Evolutionary conservation across 2,329 filamentous ascomycete species (phyloP).

Genomic region (Trichoderma atroviride): DNA sequence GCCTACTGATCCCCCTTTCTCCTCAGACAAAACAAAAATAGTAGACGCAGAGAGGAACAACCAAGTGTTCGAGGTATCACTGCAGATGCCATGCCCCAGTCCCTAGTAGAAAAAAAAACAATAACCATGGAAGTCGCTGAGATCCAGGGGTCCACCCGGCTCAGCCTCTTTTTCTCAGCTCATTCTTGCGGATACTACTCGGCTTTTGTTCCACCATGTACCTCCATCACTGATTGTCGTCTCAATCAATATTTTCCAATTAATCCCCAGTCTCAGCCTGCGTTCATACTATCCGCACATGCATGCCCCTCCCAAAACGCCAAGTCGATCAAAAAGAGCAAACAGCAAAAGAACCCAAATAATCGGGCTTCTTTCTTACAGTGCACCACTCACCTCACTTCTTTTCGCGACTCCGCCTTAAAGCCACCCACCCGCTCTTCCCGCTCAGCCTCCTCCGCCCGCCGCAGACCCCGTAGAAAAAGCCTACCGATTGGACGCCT

Average conservation of each 20-base stretch:
- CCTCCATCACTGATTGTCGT: background rate
- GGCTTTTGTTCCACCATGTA: background rate
- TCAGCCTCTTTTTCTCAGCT: constrained; percentile 17
- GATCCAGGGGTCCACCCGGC: background rate
- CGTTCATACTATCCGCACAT: background rate
- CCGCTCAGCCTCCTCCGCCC: constrained; percentile 22
- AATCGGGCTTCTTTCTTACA: background rate
- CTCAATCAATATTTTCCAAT: background rate
- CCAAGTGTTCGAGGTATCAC: background rate
- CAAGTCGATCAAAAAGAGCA: background rate
- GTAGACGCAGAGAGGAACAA: background rate
- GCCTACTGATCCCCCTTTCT: background rate
- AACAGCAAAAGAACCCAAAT: background rate
- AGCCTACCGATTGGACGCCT: constrained; percentile 5
- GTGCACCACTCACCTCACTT: background rate
- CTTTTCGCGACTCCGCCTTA: constrained; percentile 1
- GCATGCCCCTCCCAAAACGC: background rate
- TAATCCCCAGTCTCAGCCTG: background rate
- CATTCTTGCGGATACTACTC: background rate
- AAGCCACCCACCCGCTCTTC: background rate
- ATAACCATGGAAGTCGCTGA: background rate
- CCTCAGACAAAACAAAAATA: background rate
- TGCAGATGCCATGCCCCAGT: background rate
- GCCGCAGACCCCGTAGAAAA: background rate
- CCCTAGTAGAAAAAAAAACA: background rate